Conservation (phyloP, 1,284 basidiomycete species). For the Marasmius oreades region DNA sequence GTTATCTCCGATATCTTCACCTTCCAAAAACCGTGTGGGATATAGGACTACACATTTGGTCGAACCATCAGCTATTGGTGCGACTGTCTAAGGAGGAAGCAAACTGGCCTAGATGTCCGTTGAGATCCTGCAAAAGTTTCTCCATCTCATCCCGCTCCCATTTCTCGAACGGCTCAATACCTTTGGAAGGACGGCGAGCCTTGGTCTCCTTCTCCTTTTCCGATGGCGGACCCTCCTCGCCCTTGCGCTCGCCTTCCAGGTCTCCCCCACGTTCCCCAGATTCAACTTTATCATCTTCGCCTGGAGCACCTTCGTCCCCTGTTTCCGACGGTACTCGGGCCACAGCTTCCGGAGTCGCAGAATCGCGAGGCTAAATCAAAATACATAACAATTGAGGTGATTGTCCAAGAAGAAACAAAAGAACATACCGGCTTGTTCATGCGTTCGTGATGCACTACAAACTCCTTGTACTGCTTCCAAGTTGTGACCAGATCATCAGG, state of each 20-base stretch:
- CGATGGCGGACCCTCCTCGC: constrained; percentile 14
- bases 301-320: constrained; percentile 40
- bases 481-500: constrained; percentile 90
- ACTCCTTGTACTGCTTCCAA: constrained; percentile 94
- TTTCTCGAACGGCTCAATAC: constrained; percentile 71
- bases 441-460: constrained; percentile 72
- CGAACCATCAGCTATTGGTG: neutral
- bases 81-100: neutral
- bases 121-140: constrained; percentile 65
- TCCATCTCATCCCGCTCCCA: constrained; percentile 91
- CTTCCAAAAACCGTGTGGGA: constrained; percentile 82
- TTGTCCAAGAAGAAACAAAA: neutral
- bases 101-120: constrained; percentile 79
- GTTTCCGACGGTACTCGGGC: constrained; percentile 57
- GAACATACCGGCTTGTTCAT: constrained; percentile 60
- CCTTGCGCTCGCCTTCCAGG: constrained; percentile 16
- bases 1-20: constrained; percentile 82
- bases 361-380: constrained; percentile 45
- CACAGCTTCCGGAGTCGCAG: constrained; percentile 40
- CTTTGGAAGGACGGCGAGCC: constrained; percentile 38
- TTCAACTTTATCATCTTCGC: constrained; percentile 22
- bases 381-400: neutral
- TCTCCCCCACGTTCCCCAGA: constrained; percentile 20
- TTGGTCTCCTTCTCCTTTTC: constrained; percentile 41
- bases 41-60: constrained; percentile 59